Percentiles rank a stretch among this genome's conserved stretches.
Evolutionary conservation across 2,329 filamentous ascomycete genomes (phyloP).

Genomic region (Emergomyces africanus): DNA sequence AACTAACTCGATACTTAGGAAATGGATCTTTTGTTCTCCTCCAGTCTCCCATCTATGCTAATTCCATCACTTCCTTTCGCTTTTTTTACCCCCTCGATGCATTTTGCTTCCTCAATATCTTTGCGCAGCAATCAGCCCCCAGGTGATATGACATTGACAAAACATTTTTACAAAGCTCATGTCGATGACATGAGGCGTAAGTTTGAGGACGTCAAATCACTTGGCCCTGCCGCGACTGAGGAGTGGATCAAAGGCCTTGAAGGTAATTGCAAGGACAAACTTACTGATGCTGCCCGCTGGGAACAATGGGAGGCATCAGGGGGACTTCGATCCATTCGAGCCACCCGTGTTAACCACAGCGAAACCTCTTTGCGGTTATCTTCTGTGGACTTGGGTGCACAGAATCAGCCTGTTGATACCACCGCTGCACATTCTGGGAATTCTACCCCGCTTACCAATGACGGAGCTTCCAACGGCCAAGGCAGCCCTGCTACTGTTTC

Average conservation of each 20-base stretch:
- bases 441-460: constrained; percentile 5
- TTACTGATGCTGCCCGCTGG: constrained; percentile 55
- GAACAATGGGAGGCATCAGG: constrained; percentile 54
- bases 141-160: constrained; percentile 42
- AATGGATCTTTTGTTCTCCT: constrained; percentile 53
- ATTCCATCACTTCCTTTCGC: constrained; percentile 57
- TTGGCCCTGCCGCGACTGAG: constrained; percentile 55
- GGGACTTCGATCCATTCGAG: constrained; percentile 13
- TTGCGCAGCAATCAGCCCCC: constrained; percentile 39
- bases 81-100: constrained; percentile 48
- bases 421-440: constrained; percentile 5
- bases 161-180: constrained; percentile 52
- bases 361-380: not conserved
- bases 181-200: constrained; percentile 50
- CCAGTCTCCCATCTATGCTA: constrained; percentile 46
- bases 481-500: constrained; percentile 4
- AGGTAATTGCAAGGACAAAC: constrained; percentile 46
- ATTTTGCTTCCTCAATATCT: constrained; percentile 46
- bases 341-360: not conserved
- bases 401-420: constrained; percentile 1
- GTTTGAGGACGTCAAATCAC: constrained; percentile 49
- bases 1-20: constrained; percentile 41
- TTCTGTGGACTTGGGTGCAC: constrained; percentile 2
- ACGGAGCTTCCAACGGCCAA: constrained; percentile 1
- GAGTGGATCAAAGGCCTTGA: constrained; percentile 71